phyloP scores from a whole-genome alignment of 768 basidiomycete species.

The Tricholoma bakamatsutake region DNA sequence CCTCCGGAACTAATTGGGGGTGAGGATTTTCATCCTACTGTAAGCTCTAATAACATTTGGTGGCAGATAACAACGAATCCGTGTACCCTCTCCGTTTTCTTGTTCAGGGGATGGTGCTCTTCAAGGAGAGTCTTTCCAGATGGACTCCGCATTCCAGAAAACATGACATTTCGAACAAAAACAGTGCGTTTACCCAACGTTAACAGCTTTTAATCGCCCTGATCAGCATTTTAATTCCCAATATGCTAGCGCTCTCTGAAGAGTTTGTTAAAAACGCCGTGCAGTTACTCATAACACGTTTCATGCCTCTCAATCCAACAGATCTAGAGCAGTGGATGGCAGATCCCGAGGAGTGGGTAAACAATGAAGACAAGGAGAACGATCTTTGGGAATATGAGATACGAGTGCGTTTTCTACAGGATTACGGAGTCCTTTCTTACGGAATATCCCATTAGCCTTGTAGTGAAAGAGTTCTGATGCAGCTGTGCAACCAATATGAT shows the following conservation, averaged over 20 bases:
- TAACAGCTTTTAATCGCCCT: background rate
- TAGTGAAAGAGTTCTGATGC: conserved; percentile 87
- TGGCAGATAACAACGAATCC: conserved; percentile 53
- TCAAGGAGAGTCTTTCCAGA: conserved; percentile 75
- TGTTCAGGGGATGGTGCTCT: conserved; percentile 81
- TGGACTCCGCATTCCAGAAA: conserved; percentile 61
- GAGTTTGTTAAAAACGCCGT: conserved; percentile 73
- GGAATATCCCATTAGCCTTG: conserved; percentile 56
- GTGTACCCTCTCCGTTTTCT: conserved; percentile 75
- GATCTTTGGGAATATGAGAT: conserved; percentile 94
- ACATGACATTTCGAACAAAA: conserved; percentile 53
- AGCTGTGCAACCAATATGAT: conserved; percentile 64
- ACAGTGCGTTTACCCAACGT: conserved; percentile 33
- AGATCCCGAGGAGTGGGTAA: conserved; percentile 95
- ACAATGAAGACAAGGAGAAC: conserved; percentile 80
- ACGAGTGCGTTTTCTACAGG: conserved; percentile 46
- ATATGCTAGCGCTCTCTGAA: conserved; percentile 47
- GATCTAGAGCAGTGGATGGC: conserved; percentile 83
- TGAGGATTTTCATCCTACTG: conserved; percentile 19
- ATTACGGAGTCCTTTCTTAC: background rate
- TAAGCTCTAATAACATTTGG: background rate
- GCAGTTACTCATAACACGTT: conserved; percentile 70
- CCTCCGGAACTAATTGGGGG: conserved; percentile 52
- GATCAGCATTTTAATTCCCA: conserved; percentile 2
- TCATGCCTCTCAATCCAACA: conserved; percentile 76